Evolutionary conservation across 129 eudicot species (phyloP).

Genomic region (Helianthus tuberosus): DNA sequence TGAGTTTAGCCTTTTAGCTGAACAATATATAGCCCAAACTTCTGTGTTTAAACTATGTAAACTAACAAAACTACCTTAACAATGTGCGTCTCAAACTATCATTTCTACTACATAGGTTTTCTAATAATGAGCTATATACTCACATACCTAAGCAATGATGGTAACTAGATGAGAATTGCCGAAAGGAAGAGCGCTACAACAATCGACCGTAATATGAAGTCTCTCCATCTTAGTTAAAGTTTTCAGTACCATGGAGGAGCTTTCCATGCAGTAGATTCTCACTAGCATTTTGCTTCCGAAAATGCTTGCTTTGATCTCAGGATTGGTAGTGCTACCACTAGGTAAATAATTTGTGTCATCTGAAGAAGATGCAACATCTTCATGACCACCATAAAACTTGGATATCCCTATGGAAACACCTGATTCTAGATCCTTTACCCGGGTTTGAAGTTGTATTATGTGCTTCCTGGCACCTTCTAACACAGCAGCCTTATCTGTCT

Average conservation of each 20-base stretch:
- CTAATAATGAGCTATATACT: neutral
- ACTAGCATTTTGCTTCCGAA: conserved; percentile 19
- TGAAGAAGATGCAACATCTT: conserved; percentile 22
- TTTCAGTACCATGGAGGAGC: conserved; percentile 4
- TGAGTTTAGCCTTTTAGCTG: neutral
- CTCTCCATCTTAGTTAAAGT: conserved; percentile 25
- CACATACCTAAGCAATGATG: conserved; percentile 33
- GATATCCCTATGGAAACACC: conserved; percentile 12
- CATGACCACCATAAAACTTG: conserved; percentile 14
- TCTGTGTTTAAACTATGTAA: neutral
- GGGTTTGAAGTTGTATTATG: conserved; percentile 26
- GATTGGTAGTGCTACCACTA: conserved; percentile 1
- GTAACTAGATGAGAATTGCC: conserved; percentile 19
- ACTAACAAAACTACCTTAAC: neutral
- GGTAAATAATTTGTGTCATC: conserved; percentile 17
- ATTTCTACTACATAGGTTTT: no score
- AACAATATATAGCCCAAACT: neutral
- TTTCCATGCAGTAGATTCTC: conserved; percentile 27
- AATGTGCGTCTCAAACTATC: no score
- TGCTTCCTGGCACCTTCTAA: conserved; percentile 35
- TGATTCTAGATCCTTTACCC: conserved; percentile 30
- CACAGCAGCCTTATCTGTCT: conserved; percentile 32
- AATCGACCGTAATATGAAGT: conserved; percentile 13
- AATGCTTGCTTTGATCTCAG: conserved; percentile 36
- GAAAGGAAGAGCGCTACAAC: conserved; percentile 29